A percentile compares a stretch with the other conserved stretches of the same genome.
These are phyloP conservation scores for Solanum tacnaense DNA, from an alignment of 257 asterid genomes.

Conservation along the genomic window DNA sequence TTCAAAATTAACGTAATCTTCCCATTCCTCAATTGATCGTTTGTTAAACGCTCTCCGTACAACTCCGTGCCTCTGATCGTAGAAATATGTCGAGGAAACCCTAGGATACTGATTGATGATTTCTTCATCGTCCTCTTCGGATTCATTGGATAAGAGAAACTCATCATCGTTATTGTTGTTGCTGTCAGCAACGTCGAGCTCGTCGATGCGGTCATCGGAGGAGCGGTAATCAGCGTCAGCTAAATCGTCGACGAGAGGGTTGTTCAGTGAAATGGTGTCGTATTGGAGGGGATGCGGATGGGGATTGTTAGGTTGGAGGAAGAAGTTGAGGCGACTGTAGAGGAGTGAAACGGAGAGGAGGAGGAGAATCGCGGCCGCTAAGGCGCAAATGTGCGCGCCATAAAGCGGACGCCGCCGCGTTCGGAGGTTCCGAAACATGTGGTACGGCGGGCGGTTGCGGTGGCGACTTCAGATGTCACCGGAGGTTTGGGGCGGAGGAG, in stretches of 20 bases:
- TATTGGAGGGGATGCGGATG: slow-evolving; percentile 37
- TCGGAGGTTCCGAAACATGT: slow-evolving; percentile 58
- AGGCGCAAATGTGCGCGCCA: slow-evolving; percentile 64
- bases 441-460: neutral
- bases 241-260: slow-evolving; percentile 68
- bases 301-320: slow-evolving; percentile 45
- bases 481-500: neutral
- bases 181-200: slow-evolving; percentile 56
- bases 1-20: slow-evolving; percentile 68
- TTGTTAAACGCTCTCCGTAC: slow-evolving; percentile 64
- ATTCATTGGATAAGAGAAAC: slow-evolving; percentile 15
- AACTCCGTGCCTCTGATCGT: slow-evolving; percentile 53
- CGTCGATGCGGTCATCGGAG: slow-evolving; percentile 92
- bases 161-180: slow-evolving; percentile 31
- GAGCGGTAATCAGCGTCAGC: slow-evolving; percentile 39
- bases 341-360: slow-evolving; percentile 78
- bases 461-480: neutral
- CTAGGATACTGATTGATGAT: slow-evolving; percentile 3
- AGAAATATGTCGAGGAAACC: slow-evolving; percentile 44
- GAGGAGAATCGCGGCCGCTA: slow-evolving; percentile 62
- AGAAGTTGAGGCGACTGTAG: slow-evolving; percentile 72
- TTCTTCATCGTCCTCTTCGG: slow-evolving; percentile 17
- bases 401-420: slow-evolving; percentile 80
- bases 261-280: slow-evolving; percentile 24
- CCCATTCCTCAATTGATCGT: slow-evolving; percentile 89